Percentiles rank a stretch among this genome's conserved stretches.
These are phyloP conservation scores for Lentinula detonsa DNA, from an alignment of 768 basidiomycete genomes.

Conservation along the genomic window DNA sequence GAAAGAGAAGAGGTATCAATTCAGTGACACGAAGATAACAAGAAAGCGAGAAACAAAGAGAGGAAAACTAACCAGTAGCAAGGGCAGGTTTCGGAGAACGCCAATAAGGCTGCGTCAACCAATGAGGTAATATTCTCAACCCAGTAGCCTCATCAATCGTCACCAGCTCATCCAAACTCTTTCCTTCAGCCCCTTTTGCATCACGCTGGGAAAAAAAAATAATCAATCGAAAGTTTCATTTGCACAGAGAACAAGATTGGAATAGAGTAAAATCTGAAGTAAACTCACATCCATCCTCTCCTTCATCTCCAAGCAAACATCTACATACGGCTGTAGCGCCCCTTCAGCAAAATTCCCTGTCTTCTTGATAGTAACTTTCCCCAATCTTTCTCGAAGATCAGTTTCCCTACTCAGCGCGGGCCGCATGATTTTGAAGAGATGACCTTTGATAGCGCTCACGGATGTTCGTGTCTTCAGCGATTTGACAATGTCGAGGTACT, in stretches of 20 bases:
- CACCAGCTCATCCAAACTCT: conserved; percentile 29
- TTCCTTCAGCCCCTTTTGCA: conserved; percentile 28
- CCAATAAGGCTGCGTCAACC: conserved; percentile 70
- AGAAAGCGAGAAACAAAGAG: not conserved
- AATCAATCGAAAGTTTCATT: too few species aligned
- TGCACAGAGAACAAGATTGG: too few species aligned
- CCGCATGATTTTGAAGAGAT: conserved; percentile 88
- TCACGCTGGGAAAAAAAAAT: conserved; percentile 32
- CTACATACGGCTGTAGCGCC: conserved; percentile 40
- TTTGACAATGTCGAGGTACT: conserved; percentile 81
- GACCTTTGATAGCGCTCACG: conserved; percentile 78
- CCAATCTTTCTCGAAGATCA: conserved; percentile 72
- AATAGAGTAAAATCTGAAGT: not conserved
- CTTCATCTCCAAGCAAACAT: conserved; percentile 56
- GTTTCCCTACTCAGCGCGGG: conserved; percentile 61
- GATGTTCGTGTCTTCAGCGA: conserved; percentile 65
- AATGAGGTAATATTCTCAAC: conserved; percentile 53
- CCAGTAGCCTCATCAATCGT: conserved; percentile 40
- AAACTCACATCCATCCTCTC: conserved; percentile 47
- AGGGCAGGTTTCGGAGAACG: conserved; percentile 27
- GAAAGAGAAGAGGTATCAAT: not conserved
- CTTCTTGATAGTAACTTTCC: conserved; percentile 32
- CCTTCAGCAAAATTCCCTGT: conserved; percentile 9
- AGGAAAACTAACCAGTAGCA: not conserved
- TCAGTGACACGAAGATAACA: too few species aligned